These are phyloP conservation scores for Serpula lacrymans DNA, from an alignment of 768 basidiomycete genomes.

Conservation along the genomic window DNA sequence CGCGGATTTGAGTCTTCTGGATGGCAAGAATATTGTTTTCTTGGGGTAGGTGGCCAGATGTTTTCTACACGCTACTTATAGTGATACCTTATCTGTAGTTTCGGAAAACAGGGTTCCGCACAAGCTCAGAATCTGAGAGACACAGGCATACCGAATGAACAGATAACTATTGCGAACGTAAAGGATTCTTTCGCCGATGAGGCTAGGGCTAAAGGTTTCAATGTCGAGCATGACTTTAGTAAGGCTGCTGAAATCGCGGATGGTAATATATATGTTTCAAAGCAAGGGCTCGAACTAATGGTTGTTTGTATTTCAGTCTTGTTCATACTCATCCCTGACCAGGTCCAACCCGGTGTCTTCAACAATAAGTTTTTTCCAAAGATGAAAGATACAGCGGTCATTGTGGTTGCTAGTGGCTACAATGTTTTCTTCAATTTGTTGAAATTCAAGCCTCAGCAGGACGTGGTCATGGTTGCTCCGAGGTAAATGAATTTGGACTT, in stretches of 20 bases:
- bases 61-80: slow-evolving; percentile 3
- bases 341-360: slow-evolving; percentile 61
- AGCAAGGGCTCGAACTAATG: too few species aligned
- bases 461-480: slow-evolving; percentile 67
- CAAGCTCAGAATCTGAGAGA: slow-evolving; percentile 68
- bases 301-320: slow-evolving; percentile 35
- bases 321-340: slow-evolving; percentile 62
- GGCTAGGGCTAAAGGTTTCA: slow-evolving; percentile 54
- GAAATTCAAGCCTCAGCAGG: slow-evolving; percentile 48
- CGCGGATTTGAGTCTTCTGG: slow-evolving; percentile 47
- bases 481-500: slow-evolving; percentile 31
- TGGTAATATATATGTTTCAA: slow-evolving; percentile 28
- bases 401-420: slow-evolving; percentile 63
- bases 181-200: slow-evolving; percentile 55
- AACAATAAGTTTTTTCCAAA: slow-evolving; percentile 49
- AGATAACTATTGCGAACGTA: slow-evolving; percentile 57
- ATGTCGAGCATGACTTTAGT: slow-evolving; percentile 52
- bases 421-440: slow-evolving; percentile 62
- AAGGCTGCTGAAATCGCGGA: slow-evolving; percentile 57
- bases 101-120: slow-evolving; percentile 65
- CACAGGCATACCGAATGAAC: slow-evolving; percentile 57
- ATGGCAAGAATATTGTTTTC: slow-evolving; percentile 54
- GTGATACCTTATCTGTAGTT: slow-evolving; percentile 35
- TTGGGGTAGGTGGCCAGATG: slow-evolving; percentile 40
- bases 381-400: slow-evolving; percentile 44